Conservation (phyloP, 1,284 basidiomycete genomes). For the Papiliotrema flavescens region DNA sequence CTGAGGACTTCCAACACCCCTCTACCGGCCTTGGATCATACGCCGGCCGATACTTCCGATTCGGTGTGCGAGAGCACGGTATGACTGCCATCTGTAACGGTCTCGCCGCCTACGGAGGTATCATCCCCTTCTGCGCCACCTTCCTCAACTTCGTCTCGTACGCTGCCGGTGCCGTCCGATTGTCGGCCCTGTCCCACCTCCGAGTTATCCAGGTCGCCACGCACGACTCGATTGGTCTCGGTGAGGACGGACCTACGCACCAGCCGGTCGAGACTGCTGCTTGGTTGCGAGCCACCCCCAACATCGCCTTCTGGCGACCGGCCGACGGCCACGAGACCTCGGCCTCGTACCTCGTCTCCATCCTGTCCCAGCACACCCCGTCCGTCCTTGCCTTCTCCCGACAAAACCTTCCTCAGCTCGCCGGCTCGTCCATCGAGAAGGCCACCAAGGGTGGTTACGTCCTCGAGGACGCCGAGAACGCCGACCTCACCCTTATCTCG, state of each 20-base stretch:
- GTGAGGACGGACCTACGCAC: slow-evolving; percentile 92
- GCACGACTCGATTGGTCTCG: slow-evolving; percentile 85
- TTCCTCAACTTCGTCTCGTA: slow-evolving; percentile 97
- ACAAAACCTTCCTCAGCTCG: slow-evolving; percentile 74
- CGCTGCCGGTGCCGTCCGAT: slow-evolving; percentile 81
- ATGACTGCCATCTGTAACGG: slow-evolving; percentile 96
- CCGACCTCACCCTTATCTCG: slow-evolving; percentile 80
- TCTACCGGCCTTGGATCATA: slow-evolving; percentile 79
- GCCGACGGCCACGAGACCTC: slow-evolving; percentile 94
- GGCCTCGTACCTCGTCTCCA: slow-evolving; percentile 77
- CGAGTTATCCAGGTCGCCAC: slow-evolving; percentile 71
- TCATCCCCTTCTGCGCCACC: slow-evolving; percentile 80
- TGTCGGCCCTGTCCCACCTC: slow-evolving; percentile 83
- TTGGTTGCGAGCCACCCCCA: slow-evolving; percentile 83
- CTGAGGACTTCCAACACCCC: slow-evolving; percentile 84
- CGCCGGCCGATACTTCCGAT: slow-evolving; percentile 85
- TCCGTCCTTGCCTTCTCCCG: slow-evolving; percentile 54
- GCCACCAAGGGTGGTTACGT: slow-evolving; percentile 86
- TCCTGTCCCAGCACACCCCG: slow-evolving; percentile 70
- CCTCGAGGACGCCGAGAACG: slow-evolving; percentile 66
- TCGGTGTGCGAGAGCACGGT: slow-evolving; percentile 94
- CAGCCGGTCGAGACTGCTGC: slow-evolving; percentile 87
- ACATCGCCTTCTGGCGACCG: slow-evolving; percentile 85
- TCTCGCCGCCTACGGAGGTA: slow-evolving; percentile 72
- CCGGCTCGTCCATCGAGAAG: slow-evolving; percentile 78